Percentiles rank a stretch among this genome's conserved stretches.
These are phyloP conservation scores for Saccharomycopsis guyanensis DNA, from an alignment of 805 yeast species.

Conservation along the genomic window DNA sequence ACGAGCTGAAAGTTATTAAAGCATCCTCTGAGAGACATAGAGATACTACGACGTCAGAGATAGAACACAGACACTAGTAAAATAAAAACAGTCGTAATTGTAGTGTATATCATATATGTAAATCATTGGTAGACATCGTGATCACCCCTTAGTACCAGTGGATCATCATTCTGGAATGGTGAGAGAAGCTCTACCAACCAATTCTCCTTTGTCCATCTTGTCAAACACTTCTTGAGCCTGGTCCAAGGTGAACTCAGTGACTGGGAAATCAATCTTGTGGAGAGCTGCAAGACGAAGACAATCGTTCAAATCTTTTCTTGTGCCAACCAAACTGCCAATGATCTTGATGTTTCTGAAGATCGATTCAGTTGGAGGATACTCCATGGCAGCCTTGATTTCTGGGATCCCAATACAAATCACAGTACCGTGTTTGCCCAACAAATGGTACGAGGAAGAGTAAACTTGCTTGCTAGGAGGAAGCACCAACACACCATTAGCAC, in stretches of 20 bases:
- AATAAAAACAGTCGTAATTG: no score
- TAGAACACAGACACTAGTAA: no score
- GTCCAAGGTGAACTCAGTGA: constrained; percentile 68
- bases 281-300: constrained; percentile 72
- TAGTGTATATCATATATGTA: no score
- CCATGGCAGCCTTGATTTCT: constrained; percentile 66
- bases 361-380: no score
- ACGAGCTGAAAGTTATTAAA: no score
- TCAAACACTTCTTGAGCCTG: constrained; percentile 61
- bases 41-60: no score
- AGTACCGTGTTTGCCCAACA: constrained; percentile 60
- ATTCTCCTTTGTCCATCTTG: constrained; percentile 76
- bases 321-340: constrained; percentile 82
- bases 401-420: constrained; percentile 73
- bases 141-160: no score
- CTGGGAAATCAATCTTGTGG: constrained; percentile 60
- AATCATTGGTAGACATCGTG: no score
- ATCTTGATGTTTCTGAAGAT: no score
- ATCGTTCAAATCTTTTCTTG: constrained; percentile 81
- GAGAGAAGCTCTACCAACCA: constrained; percentile 85
- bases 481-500: constrained; percentile 70
- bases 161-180: no score
- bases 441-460: constrained; percentile 50
- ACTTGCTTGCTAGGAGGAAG: constrained; percentile 69
- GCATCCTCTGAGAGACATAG: no score